A percentile compares a stretch with the other conserved stretches of the same genome.
These are phyloP conservation scores for Arctium lappa DNA, from an alignment of 129 eudicot species.

Conservation along the genomic window DNA sequence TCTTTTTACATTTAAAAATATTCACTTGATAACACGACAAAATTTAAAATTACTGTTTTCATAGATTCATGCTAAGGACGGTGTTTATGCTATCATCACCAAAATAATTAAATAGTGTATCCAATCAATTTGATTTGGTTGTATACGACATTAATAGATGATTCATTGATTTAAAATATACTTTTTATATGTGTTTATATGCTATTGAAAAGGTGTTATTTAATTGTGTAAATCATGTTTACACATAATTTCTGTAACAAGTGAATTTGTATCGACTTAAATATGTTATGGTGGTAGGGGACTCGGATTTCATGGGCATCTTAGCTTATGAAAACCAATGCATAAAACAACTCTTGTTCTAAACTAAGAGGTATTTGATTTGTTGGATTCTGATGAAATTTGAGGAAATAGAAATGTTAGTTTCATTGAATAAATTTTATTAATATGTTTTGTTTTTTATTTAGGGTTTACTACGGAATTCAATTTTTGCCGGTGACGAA, in stretches of 20 bases:
- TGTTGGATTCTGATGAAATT: not conserved
- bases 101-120: not conserved
- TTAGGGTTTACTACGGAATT: not conserved
- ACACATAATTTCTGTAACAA: not conserved
- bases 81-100: not conserved
- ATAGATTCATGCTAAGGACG: not conserved
- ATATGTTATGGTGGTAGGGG: not conserved
- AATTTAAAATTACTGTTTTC: not conserved
- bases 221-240: not conserved
- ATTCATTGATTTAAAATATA: not conserved
- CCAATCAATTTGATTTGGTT: not conserved
- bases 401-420: not conserved
- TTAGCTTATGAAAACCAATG: not conserved
- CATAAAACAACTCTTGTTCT: too few species aligned
- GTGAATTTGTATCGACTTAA: not conserved
- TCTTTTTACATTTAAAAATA: not conserved
- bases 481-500: not conserved
- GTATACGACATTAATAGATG: not conserved
- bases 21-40: constrained; percentile 14
- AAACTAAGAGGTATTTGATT: not conserved
- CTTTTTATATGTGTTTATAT: not conserved
- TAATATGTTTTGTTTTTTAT: not conserved
- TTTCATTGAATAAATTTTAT: not conserved
- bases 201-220: not conserved
- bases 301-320: not conserved